Conservation (phyloP, 768 basidiomycete species). For the Russula lepida region DNA sequence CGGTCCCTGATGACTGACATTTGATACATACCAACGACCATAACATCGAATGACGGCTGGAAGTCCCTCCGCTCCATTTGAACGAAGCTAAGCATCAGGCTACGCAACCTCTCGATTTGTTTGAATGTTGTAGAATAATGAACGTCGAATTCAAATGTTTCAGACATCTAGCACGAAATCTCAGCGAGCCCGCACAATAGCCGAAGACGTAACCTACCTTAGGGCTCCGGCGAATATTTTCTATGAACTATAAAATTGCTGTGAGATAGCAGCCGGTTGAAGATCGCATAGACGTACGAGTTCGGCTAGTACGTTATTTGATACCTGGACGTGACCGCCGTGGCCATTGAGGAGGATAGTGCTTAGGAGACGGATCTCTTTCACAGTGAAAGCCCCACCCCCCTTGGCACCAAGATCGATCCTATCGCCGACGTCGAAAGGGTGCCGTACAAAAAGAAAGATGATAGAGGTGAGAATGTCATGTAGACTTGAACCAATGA, state of each 20-base stretch:
- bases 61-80: constrained; percentile 66
- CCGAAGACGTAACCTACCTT: constrained; percentile 34
- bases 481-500: constrained; percentile 72
- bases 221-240: constrained; percentile 64
- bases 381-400: constrained; percentile 63
- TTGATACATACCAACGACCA: constrained; percentile 43
- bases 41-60: constrained; percentile 65
- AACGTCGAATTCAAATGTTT: constrained; percentile 77
- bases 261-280: not conserved
- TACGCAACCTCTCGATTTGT: constrained; percentile 66
- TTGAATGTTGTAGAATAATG: constrained; percentile 71
- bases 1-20: not conserved
- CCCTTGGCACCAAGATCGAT: constrained; percentile 38
- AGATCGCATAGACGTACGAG: constrained; percentile 32
- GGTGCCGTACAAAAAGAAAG: constrained; percentile 85
- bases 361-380: constrained; percentile 78
- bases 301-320: constrained; percentile 52
- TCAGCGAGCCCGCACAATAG: constrained; percentile 1
- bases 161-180: constrained; percentile 46
- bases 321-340: constrained; percentile 59
- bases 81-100: constrained; percentile 74
- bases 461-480: constrained; percentile 82
- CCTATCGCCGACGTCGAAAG: constrained; percentile 75
- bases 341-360: constrained; percentile 60
- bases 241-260: constrained; percentile 43